Conservation (phyloP, 1,139 yeast genomes). For the Lodderomyces elongisporus region DNA sequence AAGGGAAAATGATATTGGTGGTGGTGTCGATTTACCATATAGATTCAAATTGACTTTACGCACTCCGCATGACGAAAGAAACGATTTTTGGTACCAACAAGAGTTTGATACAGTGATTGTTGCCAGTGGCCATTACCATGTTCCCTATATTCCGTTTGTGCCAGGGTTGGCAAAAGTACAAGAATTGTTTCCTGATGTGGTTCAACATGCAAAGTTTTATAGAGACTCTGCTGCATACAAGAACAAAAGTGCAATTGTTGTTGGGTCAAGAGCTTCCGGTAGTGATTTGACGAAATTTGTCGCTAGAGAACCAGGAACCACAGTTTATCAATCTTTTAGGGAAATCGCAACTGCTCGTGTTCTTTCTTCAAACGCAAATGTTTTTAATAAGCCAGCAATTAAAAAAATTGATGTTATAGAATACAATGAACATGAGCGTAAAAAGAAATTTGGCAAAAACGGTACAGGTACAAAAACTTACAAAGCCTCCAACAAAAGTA, state of each 20-base stretch:
- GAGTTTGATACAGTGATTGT: constrained; percentile 25
- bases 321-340: constrained; percentile 28
- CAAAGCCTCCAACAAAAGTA: constrained; percentile 9
- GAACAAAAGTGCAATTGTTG: constrained; percentile 29
- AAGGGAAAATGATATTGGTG: not conserved
- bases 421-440: not conserved
- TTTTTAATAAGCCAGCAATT: constrained; percentile 22
- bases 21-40: constrained; percentile 14
- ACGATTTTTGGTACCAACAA: constrained; percentile 23
- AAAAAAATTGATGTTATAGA: constrained; percentile 11
- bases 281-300: constrained; percentile 32
- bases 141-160: constrained; percentile 31
- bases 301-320: constrained; percentile 17
- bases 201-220: constrained; percentile 42
- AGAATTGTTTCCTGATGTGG: constrained; percentile 19
- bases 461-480: too few relatives aligned
- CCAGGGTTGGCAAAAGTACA: constrained; percentile 35
- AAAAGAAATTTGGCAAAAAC: too few relatives aligned
- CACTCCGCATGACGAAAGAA: constrained; percentile 15
- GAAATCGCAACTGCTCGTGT: constrained; percentile 14
- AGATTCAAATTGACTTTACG: constrained; percentile 30
- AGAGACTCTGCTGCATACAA: constrained; percentile 22
- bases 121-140: constrained; percentile 33
- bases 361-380: constrained; percentile 16
- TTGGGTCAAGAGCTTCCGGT: constrained; percentile 45